Evolutionary conservation across 768 basidiomycete genomes (phyloP).

Genomic region (Crassisporium funariophilum): DNA sequence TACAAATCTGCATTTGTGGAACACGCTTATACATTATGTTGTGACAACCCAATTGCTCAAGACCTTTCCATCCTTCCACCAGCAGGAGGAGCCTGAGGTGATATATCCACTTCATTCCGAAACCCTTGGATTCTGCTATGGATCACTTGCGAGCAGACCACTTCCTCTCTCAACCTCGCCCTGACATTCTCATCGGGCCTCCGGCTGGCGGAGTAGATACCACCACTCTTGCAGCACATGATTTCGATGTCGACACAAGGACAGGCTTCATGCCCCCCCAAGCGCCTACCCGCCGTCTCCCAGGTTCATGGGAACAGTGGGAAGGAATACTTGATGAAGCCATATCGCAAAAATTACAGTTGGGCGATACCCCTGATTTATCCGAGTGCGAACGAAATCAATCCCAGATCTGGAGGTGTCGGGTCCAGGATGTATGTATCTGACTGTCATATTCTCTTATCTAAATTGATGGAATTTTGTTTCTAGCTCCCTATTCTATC

Average conservation of each 20-base stretch:
- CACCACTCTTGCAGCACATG: slow-evolving; percentile 72
- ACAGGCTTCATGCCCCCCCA: slow-evolving; percentile 91
- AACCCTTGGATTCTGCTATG: no score
- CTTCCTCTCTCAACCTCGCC: slow-evolving; percentile 36
- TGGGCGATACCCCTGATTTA: slow-evolving; percentile 51
- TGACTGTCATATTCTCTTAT: slow-evolving; percentile 2
- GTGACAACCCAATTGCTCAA: no score
- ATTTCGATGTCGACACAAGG: slow-evolving; percentile 90
- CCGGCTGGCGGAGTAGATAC: slow-evolving; percentile 31
- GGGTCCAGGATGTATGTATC: slow-evolving; percentile 43
- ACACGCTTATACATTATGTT: no score
- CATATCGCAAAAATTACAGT: slow-evolving; percentile 43
- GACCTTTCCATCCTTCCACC: no score
- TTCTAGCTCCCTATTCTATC: slow-evolving; percentile 55
- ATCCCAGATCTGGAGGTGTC: slow-evolving; percentile 49
- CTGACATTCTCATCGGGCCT: slow-evolving; percentile 26
- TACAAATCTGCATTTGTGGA: no score
- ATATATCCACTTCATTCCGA: no score
- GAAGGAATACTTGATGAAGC: slow-evolving; percentile 46
- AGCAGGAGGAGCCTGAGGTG: no score
- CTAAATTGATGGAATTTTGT: neutral
- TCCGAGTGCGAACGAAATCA: slow-evolving; percentile 33
- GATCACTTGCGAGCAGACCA: slow-evolving; percentile 20
- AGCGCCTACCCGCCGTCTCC: slow-evolving; percentile 63
- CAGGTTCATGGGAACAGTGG: slow-evolving; percentile 65